Conservation (phyloP, 192 early-diverging fungal species). For the Entomortierella lignicola region DNA sequence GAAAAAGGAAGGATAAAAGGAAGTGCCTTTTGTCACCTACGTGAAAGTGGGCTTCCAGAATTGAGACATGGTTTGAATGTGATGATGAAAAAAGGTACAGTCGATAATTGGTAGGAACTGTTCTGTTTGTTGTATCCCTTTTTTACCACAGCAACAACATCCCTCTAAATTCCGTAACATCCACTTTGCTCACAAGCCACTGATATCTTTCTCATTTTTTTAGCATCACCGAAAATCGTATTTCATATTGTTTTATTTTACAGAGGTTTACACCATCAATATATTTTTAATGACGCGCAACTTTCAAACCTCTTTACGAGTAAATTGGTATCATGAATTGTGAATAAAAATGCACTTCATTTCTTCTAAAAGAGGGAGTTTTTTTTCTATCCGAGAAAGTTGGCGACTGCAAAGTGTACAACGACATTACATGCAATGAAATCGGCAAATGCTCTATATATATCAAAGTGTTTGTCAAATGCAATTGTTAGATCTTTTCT, state of each 20-base stretch:
- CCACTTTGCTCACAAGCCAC: too few relatives aligned
- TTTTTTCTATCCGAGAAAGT: slow-evolving; percentile 87
- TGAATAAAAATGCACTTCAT: neutral
- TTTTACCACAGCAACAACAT: neutral
- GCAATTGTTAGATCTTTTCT: too few relatives aligned
- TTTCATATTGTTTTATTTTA: slow-evolving; percentile 13
- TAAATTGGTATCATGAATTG: neutral
- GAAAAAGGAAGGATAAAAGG: neutral
- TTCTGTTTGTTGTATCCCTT: too few relatives aligned
- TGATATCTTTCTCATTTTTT: too few relatives aligned
- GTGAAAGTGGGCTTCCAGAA: slow-evolving; percentile 57
- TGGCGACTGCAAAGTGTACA: slow-evolving; percentile 91
- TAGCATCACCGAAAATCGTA: slow-evolving; percentile 10
- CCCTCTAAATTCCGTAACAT: slow-evolving; percentile 2
- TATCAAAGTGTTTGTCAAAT: too few relatives aligned
- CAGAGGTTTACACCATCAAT: neutral
- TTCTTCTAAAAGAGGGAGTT: neutral
- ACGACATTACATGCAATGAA: slow-evolving; percentile 87
- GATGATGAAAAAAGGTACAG: slow-evolving; percentile 3
- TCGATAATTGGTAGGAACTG: slow-evolving; percentile 21
- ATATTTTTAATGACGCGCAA: neutral
- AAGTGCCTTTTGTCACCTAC: slow-evolving; percentile 30
- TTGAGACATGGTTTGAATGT: slow-evolving; percentile 33
- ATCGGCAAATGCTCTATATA: slow-evolving; percentile 89
- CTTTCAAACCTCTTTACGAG: too few relatives aligned